These are phyloP conservation scores for Hemileccinum impolitum DNA, from an alignment of 768 basidiomycete genomes.

Conservation along the genomic window DNA sequence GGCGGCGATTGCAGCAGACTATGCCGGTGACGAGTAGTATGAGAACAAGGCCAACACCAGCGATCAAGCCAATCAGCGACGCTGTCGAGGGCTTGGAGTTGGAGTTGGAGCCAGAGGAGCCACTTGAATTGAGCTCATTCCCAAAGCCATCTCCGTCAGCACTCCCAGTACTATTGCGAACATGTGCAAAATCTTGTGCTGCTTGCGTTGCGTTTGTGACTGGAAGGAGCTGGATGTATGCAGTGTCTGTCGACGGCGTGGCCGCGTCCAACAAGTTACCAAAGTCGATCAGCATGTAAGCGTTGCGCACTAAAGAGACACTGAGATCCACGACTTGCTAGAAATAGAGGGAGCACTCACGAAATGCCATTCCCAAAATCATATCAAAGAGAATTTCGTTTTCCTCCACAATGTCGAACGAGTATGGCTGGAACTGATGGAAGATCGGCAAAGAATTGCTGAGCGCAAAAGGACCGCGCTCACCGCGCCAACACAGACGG, in stretches of 20 bases:
- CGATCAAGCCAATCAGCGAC: conserved; percentile 18
- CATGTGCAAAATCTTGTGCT: conserved; percentile 10
- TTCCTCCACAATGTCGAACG: conserved; percentile 38
- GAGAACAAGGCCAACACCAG: conserved; percentile 5
- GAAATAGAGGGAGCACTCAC: conserved; percentile 36
- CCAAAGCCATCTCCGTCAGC: conserved; percentile 28
- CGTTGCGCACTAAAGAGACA: conserved; percentile 52
- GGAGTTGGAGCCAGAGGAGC: conserved; percentile 32
- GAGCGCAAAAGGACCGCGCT: conserved; percentile 12
- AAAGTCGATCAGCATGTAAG: conserved; percentile 60
- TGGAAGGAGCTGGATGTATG: conserved; percentile 64
- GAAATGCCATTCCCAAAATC: conserved; percentile 71
- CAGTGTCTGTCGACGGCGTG: conserved; percentile 35
- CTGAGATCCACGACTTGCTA: background rate
- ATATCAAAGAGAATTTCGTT: conserved; percentile 45
- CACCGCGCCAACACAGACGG: conserved; percentile 44
- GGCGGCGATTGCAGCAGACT: conserved; percentile 9
- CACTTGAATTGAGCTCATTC: conserved; percentile 35
- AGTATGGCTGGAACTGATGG: conserved; percentile 65
- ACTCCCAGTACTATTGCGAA: conserved; percentile 6
- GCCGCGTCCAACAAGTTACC: conserved; percentile 55
- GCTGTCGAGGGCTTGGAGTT: conserved; percentile 14
- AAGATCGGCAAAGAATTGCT: background rate
- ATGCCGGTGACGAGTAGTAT: conserved; percentile 2
- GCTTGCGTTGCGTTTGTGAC: conserved; percentile 48